These are phyloP conservation scores for Zymoseptoria crescenta DNA, from an alignment of 2,329 filamentous ascomycete species.

Conservation along the genomic window DNA sequence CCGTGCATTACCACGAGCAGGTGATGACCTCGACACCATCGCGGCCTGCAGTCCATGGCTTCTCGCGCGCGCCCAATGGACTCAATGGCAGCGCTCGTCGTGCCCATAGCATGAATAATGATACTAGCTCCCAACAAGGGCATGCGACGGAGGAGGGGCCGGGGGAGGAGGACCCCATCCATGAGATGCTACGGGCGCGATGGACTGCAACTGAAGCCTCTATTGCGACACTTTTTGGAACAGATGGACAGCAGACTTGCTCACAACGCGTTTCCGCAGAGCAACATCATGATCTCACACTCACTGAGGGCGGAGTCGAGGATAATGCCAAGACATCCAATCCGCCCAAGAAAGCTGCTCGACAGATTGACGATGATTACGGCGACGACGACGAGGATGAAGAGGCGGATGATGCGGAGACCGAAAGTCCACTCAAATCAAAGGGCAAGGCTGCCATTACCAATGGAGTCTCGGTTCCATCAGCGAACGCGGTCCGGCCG, in stretches of 20 bases:
- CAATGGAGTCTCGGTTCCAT: constrained; percentile 47
- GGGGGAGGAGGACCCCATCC: constrained; percentile 40
- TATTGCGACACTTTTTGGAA: constrained; percentile 66
- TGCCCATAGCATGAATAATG: constrained; percentile 39
- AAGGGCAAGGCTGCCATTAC: constrained; percentile 49
- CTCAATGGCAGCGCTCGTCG: constrained; percentile 32
- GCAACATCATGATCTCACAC: constrained; percentile 3
- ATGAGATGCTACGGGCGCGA: constrained; percentile 61
- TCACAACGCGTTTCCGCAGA: constrained; percentile 23
- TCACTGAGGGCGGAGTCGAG: constrained; percentile 10
- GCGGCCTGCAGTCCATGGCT: constrained; percentile 30
- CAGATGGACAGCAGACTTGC: constrained; percentile 21
- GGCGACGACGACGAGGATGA: constrained; percentile 70
- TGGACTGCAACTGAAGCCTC: constrained; percentile 71
- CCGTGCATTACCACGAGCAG: constrained; percentile 11
- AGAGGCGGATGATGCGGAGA: constrained; percentile 32
- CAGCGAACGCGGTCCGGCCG: constrained; percentile 48
- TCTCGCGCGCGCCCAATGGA: constrained; percentile 30
- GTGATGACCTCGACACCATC: constrained; percentile 32
- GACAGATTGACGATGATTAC: constrained; percentile 76
- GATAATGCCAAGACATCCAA: constrained; percentile 40
- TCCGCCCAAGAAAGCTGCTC: constrained; percentile 64
- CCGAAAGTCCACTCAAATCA: constrained; percentile 42
- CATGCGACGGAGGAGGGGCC: constrained; percentile 32
- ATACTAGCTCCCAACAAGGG: constrained; percentile 26